A percentile compares a stretch with the other conserved stretches of the same genome.
Evolutionary conservation across 345 rosid genomes (phyloP).

Genomic region (Eucalyptus pauciflora): DNA sequence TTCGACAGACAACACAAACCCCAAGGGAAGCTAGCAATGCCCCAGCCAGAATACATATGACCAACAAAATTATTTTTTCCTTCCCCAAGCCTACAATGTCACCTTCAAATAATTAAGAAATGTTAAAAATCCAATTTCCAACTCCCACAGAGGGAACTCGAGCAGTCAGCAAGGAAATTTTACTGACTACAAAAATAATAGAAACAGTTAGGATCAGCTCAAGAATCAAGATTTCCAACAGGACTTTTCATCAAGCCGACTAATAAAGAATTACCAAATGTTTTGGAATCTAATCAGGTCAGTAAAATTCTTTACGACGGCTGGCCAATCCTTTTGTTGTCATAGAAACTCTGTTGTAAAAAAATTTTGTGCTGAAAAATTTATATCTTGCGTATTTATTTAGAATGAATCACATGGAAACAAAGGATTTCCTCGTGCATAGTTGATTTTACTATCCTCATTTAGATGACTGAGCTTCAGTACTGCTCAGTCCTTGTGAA

Average conservation of each 20-base stretch:
- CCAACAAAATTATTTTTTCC: neutral
- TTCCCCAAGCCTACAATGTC: neutral
- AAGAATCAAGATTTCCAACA: neutral
- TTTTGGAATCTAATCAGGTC: neutral
- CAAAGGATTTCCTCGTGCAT: neutral
- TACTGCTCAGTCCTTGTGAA: neutral
- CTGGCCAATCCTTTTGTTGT: neutral
- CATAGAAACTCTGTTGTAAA: neutral
- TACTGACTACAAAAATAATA: neutral
- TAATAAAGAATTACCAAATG: neutral
- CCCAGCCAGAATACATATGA: neutral
- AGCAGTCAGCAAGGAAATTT: neutral
- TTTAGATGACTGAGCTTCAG: neutral
- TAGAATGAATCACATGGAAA: neutral
- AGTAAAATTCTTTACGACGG: neutral
- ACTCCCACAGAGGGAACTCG: neutral
- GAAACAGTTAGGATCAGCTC: neutral
- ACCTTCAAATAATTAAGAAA: neutral
- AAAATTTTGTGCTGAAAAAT: fast-evolving
- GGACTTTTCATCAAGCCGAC: neutral
- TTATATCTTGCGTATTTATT: neutral
- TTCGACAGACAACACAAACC: neutral
- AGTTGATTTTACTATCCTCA: neutral
- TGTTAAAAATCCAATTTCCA: neutral
- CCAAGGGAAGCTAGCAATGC: neutral